Percentiles rank a stretch among this genome's conserved stretches.
Conservation (phyloP, 2,329 filamentous ascomycete species). For the Xylaria sp. region DNA sequence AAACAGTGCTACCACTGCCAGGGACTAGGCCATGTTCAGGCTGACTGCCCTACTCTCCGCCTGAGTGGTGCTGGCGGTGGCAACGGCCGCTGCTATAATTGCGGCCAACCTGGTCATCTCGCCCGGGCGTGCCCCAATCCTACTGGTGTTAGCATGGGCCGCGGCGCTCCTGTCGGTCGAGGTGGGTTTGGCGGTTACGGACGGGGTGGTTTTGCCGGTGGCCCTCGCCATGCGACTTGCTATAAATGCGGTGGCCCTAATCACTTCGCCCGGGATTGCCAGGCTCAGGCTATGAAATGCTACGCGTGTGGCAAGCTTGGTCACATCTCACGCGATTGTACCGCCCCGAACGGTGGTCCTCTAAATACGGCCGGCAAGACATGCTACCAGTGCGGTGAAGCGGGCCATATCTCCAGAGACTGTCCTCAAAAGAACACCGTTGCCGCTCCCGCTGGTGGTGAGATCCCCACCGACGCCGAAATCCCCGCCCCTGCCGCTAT, state of each 20-base stretch:
- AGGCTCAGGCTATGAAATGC: constrained; percentile 98
- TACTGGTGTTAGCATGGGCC: constrained; percentile 68
- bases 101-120: constrained; percentile 90
- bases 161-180: constrained; percentile 74
- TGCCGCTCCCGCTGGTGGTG: constrained; percentile 38
- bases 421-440: constrained; percentile 76
- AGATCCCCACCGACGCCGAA: constrained; percentile 52
- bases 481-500: constrained; percentile 44
- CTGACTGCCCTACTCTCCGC: constrained; percentile 96
- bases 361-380: constrained; percentile 97
- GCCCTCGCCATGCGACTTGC: constrained; percentile 75
- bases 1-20: constrained; percentile 99
- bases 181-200: constrained; percentile 72
- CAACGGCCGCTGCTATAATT: constrained; percentile 95
- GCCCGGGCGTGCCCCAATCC: constrained; percentile 90
- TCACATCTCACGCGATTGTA: constrained; percentile 94
- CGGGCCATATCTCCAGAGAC: constrained; percentile 95
- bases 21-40: constrained; percentile 96
- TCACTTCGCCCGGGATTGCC: constrained; percentile 98
- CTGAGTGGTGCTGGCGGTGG: constrained; percentile 83
- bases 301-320: constrained; percentile 96
- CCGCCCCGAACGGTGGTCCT: constrained; percentile 93
- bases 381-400: constrained; percentile 96
- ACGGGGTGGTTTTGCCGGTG: constrained; percentile 80
- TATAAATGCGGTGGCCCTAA: constrained; percentile 88